These are phyloP conservation scores for Boletus rufocinnamomeus DNA, from an alignment of 768 basidiomycete genomes.

Conservation along the genomic window DNA sequence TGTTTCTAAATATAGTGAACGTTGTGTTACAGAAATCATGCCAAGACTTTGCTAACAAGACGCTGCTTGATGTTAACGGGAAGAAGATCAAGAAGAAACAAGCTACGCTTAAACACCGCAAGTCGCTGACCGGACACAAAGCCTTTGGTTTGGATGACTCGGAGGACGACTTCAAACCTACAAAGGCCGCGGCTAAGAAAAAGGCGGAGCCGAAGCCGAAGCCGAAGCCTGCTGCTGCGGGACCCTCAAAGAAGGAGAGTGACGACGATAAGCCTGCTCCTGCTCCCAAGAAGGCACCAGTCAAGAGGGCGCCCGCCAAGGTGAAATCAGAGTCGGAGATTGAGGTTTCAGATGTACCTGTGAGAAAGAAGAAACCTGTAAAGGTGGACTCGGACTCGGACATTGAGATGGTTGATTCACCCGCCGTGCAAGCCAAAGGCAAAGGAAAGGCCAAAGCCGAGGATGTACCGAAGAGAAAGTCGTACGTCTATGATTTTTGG, in stretches of 20 bases:
- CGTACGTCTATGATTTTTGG: slow-evolving; percentile 40
- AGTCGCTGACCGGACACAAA: slow-evolving; percentile 48
- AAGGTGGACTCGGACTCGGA: slow-evolving; percentile 44
- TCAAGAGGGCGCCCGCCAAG: slow-evolving; percentile 36
- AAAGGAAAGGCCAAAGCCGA: slow-evolving; percentile 48
- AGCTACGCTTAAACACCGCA: slow-evolving; percentile 52
- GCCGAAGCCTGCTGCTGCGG: slow-evolving; percentile 32
- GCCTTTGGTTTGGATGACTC: slow-evolving; percentile 40
- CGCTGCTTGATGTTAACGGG: slow-evolving; percentile 46
- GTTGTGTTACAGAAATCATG: slow-evolving; percentile 38
- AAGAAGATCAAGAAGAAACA: slow-evolving; percentile 62
- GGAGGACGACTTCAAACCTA: slow-evolving; percentile 59
- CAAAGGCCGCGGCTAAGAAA: slow-evolving; percentile 46
- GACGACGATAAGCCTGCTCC: slow-evolving; percentile 38
- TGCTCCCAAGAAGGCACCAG: slow-evolving; percentile 34
- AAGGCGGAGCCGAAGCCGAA: slow-evolving; percentile 35
- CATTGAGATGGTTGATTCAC: slow-evolving; percentile 31
- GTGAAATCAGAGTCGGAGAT: slow-evolving; percentile 44
- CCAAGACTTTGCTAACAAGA: slow-evolving; percentile 46
- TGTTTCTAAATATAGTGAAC: slow-evolving; percentile 1
- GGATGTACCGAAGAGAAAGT: slow-evolving; percentile 62
- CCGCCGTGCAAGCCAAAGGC: slow-evolving; percentile 35
- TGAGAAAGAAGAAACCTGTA: slow-evolving; percentile 29
- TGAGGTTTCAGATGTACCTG: slow-evolving; percentile 31
- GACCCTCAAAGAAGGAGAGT: slow-evolving; percentile 47